Conservation (phyloP, 805 yeast species). For the Cyberlindnera lachancei region DNA sequence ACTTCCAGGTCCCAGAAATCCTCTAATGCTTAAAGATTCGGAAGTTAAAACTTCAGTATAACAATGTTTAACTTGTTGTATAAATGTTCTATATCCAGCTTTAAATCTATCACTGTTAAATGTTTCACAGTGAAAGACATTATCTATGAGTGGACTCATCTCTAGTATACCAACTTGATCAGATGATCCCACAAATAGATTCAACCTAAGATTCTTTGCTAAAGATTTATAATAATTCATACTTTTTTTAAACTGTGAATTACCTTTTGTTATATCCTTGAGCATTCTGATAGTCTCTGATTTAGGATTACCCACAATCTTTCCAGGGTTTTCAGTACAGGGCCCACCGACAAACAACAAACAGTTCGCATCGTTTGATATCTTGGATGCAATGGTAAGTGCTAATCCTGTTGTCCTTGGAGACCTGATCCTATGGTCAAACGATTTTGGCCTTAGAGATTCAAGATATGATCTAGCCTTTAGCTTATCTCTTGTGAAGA, state of each 20-base stretch:
- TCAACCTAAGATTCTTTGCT: constrained; percentile 35
- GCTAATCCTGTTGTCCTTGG: constrained; percentile 89
- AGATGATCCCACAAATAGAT: constrained; percentile 71
- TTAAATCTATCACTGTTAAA: constrained; percentile 91
- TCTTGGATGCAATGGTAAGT: constrained; percentile 66
- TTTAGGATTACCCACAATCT: constrained; percentile 79
- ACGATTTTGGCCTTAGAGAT: constrained; percentile 25
- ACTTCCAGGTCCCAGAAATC: constrained; percentile 68
- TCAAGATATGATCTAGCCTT: neutral
- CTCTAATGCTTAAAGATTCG: constrained; percentile 74
- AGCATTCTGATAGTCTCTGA: constrained; percentile 92
- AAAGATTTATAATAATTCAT: constrained; percentile 61
- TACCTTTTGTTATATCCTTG: constrained; percentile 83
- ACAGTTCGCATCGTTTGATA: constrained; percentile 71
- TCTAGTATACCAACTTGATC: constrained; percentile 92
- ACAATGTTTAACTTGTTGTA: constrained; percentile 34
- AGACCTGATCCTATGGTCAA: constrained; percentile 66
- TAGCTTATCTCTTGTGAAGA: neutral
- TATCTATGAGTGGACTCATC: constrained; percentile 74
- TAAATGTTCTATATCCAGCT: constrained; percentile 70
- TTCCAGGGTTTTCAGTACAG: constrained; percentile 88
- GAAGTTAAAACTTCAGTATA: constrained; percentile 77
- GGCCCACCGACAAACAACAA: constrained; percentile 90
- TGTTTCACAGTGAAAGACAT: constrained; percentile 75
- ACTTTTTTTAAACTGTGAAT: constrained; percentile 74